Conservation (phyloP, 768 basidiomycete genomes). For the Daedaleopsis nitida region DNA sequence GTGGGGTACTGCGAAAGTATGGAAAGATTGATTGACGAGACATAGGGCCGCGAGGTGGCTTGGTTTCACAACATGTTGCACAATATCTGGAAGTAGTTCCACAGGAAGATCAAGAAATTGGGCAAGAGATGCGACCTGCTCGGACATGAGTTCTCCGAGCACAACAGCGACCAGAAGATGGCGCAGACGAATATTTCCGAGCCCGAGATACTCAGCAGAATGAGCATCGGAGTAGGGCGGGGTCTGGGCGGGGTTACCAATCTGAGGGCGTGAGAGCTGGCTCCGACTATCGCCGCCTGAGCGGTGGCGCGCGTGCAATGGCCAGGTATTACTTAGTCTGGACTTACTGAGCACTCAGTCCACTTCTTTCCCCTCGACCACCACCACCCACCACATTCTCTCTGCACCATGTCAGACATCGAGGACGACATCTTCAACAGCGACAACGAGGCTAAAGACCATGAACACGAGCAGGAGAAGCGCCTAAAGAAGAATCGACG, state of each 20-base stretch:
- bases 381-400: not conserved
- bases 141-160: no score
- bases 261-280: no score
- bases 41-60: conserved; percentile 53
- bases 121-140: not conserved
- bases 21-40: conserved; percentile 60
- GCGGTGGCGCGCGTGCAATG: conserved; percentile 1
- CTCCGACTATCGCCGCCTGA: not conserved
- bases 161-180: no score
- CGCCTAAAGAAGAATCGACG: conserved; percentile 43
- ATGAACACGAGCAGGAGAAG: conserved; percentile 44
- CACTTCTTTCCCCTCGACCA: not conserved
- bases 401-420: conserved; percentile 22
- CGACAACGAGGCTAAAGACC: conserved; percentile 19
- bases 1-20: conserved; percentile 46
- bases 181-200: no score
- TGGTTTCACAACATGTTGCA: conserved; percentile 52
- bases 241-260: no score
- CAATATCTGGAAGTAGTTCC: conserved; percentile 61
- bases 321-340: not conserved
- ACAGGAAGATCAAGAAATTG: conserved; percentile 61
- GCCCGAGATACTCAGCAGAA: no score
- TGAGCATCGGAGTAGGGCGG: no score
- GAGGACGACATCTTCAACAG: conserved; percentile 33
- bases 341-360: not conserved